phyloP scores from a whole-genome alignment of 768 basidiomycete genomes.

The Lentinula raphanica region DNA sequence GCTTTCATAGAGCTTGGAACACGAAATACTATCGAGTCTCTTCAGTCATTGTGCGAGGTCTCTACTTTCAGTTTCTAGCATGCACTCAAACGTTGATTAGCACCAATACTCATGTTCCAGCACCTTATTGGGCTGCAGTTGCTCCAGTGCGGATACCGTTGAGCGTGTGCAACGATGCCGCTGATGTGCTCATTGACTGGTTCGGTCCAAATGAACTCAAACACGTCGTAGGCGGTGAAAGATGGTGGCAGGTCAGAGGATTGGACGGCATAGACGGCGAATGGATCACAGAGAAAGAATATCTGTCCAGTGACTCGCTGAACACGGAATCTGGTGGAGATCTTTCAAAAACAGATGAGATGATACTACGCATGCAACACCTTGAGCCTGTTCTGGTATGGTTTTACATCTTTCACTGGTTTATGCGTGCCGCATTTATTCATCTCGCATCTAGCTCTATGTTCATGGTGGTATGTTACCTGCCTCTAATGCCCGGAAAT shows the following conservation, averaged over 20 bases:
- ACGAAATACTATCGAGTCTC: conserved; percentile 64
- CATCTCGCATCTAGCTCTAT: conserved; percentile 43
- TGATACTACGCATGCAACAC: conserved; percentile 46
- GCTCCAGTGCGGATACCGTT: conserved; percentile 55
- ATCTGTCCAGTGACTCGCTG: conserved; percentile 23
- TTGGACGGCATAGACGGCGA: conserved; percentile 63
- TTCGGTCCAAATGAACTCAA: conserved; percentile 68
- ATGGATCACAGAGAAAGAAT: conserved; percentile 53
- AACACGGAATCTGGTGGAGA: conserved; percentile 23
- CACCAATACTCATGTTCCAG: conserved; percentile 66
- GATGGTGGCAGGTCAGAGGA: conserved; percentile 80
- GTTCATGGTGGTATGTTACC: conserved; percentile 51
- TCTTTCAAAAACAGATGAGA: conserved; percentile 30
- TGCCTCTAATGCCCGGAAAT: background rate
- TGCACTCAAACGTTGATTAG: conserved; percentile 19
- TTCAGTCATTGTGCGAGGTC: conserved; percentile 53
- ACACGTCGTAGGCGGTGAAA: conserved; percentile 64
- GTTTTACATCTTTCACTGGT: conserved; percentile 7
- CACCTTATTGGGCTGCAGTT: conserved; percentile 62
- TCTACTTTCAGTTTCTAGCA: background rate
- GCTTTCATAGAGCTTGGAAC: conserved; percentile 65
- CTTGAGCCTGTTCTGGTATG: conserved; percentile 52
- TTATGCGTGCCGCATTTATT: no score
- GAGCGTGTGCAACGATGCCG: conserved; percentile 51
- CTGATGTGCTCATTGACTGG: conserved; percentile 64